These are phyloP conservation scores for Ceratocystis papillata DNA, from an alignment of 2,329 filamentous ascomycete species.

Conservation along the genomic window DNA sequence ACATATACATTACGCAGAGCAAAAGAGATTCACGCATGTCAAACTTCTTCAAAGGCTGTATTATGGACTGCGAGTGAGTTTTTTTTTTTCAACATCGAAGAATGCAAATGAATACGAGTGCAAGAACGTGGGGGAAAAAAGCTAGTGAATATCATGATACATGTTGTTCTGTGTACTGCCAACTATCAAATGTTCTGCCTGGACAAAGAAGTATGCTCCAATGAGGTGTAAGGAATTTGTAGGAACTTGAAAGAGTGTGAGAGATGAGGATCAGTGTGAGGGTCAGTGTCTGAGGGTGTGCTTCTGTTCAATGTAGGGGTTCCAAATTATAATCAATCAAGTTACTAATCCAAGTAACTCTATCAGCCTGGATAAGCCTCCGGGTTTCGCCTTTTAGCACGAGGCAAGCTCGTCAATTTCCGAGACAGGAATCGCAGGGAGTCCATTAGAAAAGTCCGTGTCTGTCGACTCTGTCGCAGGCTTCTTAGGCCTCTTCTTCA, in stretches of 20 bases:
- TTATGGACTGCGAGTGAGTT: not conserved
- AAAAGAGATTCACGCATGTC: not conserved
- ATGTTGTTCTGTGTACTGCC: conserved; percentile 21
- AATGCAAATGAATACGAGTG: conserved; percentile 10
- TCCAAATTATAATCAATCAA: conserved; percentile 13
- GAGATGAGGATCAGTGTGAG: not conserved
- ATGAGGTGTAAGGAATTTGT: conserved; percentile 6
- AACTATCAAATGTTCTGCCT: conserved; percentile 18
- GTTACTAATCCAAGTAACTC: not conserved
- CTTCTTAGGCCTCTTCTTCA: conserved; percentile 18
- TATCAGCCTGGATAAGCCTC: not conserved
- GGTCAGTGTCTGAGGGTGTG: not conserved
- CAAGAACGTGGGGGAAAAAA: conserved; percentile 11
- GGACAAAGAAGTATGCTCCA: conserved; percentile 10
- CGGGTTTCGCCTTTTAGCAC: not conserved
- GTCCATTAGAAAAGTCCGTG: conserved; percentile 16
- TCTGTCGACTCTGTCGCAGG: not conserved
- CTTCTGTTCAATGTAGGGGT: not conserved
- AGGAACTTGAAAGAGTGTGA: not conserved
- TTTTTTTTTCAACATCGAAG: not conserved
- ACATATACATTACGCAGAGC: not conserved
- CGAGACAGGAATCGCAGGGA: conserved; percentile 19
- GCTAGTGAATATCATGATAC: conserved; percentile 14
- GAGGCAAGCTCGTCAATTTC: conserved; percentile 19
- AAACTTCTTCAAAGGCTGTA: conserved; percentile 9